A percentile compares a stretch with the other conserved stretches of the same genome.
These are phyloP conservation scores for Vaucheria bursata DNA, from an alignment of 352 stramenopile species.

Conservation along the genomic window DNA sequence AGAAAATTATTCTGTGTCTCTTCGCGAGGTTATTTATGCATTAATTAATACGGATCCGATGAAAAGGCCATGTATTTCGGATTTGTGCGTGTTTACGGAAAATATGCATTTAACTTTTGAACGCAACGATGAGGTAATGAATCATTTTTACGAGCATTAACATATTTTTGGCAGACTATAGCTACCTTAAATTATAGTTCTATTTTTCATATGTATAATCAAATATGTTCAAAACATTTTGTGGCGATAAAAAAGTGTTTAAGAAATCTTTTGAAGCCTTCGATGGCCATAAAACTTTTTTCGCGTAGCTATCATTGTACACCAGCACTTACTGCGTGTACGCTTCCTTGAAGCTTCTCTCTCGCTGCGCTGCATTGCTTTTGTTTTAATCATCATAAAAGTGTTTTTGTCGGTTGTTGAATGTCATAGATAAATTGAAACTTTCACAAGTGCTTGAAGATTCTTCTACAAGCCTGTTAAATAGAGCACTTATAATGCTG, in stretches of 20 bases:
- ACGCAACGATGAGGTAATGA: not conserved
- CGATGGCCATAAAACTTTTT: not conserved
- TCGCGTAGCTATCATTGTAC: no score
- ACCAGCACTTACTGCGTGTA: no score
- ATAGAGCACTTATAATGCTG: no score
- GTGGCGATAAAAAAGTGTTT: not conserved
- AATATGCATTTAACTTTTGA: not conserved
- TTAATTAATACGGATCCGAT: conserved; percentile 29
- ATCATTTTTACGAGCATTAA: not conserved
- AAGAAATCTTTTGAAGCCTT: not conserved
- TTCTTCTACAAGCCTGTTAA: no score
- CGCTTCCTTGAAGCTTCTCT: no score
- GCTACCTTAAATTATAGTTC: not conserved
- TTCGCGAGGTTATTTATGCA: conserved; percentile 10
- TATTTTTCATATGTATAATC: not conserved
- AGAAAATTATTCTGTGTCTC: conserved; percentile 22
- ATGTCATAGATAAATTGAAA: no score
- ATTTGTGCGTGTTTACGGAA: conserved; percentile 3
- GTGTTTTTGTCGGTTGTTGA: no score
- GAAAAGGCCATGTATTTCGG: conserved; percentile 12
- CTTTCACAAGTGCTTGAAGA: no score
- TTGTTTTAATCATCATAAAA: no score
- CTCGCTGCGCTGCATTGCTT: no score
- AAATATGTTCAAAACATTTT: no score
- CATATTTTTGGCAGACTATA: not conserved